These are phyloP conservation scores for Ehretia macrophylla DNA, from an alignment of 257 asterid genomes.

Conservation along the genomic window DNA sequence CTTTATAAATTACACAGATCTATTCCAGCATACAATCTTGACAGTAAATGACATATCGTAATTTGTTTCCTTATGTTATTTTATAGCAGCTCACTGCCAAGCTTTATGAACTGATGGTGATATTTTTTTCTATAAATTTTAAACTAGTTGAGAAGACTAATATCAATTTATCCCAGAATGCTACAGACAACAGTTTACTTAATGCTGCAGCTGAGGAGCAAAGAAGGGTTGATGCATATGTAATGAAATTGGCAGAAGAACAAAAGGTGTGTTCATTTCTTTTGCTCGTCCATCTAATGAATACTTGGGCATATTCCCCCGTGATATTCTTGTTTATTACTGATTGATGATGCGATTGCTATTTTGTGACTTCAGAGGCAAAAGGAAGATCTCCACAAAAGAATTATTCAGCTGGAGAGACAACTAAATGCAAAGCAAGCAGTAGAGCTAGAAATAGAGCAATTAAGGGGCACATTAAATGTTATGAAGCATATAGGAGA, in stretches of 20 bases:
- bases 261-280: constrained; percentile 58
- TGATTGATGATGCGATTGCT: constrained; percentile 8
- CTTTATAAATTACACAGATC: no score
- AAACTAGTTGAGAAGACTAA: no score
- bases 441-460: constrained; percentile 69
- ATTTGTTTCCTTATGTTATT: no score
- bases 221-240: constrained; percentile 62
- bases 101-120: no score
- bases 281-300: constrained; percentile 9
- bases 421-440: constrained; percentile 77
- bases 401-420: constrained; percentile 60
- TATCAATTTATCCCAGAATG: constrained; percentile 45
- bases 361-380: constrained; percentile 59
- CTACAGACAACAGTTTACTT: constrained; percentile 55
- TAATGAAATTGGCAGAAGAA: constrained; percentile 75
- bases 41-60: no score
- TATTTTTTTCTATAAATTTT: no score
- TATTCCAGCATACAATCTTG: no score
- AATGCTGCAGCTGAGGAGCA: constrained; percentile 70
- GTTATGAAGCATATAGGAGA: constrained; percentile 68
- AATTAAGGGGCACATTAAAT: constrained; percentile 57
- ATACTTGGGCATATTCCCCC: constrained; percentile 14
- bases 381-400: constrained; percentile 67
- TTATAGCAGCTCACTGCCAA: no score
- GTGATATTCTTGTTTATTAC: background rate